phyloP scores from a whole-genome alignment of 768 basidiomycete species.

The Tulasnella sp. region DNA sequence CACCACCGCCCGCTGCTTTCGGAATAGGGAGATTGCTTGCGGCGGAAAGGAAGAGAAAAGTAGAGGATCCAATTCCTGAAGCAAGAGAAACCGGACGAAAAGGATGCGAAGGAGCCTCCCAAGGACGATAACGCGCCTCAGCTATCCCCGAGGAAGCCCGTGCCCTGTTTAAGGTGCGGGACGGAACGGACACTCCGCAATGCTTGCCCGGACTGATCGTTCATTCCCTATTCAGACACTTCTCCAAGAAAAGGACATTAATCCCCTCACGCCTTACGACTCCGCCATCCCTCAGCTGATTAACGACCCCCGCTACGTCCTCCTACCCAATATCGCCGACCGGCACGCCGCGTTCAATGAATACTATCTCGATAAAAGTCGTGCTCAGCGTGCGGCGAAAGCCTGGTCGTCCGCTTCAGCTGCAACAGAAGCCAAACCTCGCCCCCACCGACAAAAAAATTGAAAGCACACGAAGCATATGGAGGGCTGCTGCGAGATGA shows the following conservation, averaged over 20 bases:
- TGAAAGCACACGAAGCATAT: conserved; percentile 63
- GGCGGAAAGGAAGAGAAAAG: conserved; percentile 33
- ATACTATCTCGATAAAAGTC: conserved; percentile 89
- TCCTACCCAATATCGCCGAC: conserved; percentile 73
- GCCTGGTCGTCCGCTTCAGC: background rate
- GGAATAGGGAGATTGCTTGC: background rate
- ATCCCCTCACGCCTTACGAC: conserved; percentile 94
- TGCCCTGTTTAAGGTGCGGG: conserved; percentile 86
- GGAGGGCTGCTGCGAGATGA: conserved; percentile 63
- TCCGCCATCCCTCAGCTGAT: conserved; percentile 85
- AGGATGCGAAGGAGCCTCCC: conserved; percentile 28
- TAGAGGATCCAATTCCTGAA: too few relatives aligned
- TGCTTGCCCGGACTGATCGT: background rate
- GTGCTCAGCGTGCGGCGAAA: conserved; percentile 70
- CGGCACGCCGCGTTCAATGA: conserved; percentile 94
- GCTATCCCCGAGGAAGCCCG: conserved; percentile 80
- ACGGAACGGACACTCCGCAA: background rate
- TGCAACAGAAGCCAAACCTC: background rate
- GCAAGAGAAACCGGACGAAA: conserved; percentile 32
- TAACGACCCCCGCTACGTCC: conserved; percentile 90
- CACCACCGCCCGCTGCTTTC: background rate
- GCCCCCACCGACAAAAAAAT: conserved; percentile 29
- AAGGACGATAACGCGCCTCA: conserved; percentile 57
- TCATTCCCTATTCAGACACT: conserved; percentile 55
- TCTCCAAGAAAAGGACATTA: conserved; percentile 84